phyloP scores from a whole-genome alignment of 225 moss, liverwort and hornwort genomes.

The Pseudisothecium myosuroides region DNA sequence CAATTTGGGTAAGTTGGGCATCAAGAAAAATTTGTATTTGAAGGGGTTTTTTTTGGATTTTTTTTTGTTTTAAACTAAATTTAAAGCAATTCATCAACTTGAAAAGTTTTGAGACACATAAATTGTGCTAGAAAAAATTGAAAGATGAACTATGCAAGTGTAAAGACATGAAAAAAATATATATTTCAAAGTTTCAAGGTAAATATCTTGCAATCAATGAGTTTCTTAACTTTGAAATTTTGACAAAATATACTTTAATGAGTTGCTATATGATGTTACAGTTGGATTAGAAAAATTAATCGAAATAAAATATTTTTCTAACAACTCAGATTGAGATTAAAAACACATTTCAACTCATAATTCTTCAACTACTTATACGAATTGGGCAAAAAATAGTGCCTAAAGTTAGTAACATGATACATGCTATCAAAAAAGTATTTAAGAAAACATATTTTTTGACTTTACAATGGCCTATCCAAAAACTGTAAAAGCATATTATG shows the following conservation, averaged over 20 bases:
- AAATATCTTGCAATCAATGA: not conserved
- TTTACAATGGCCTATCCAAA: no score
- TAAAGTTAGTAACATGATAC: not conserved
- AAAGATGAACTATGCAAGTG: not conserved
- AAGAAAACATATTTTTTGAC: no score
- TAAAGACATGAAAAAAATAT: no score
- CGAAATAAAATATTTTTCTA: not conserved
- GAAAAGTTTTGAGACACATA: not conserved
- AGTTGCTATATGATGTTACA: not conserved
- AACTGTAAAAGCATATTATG: no score
- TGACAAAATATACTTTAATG: not conserved
- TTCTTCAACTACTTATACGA: no score
- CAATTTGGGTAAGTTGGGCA: rapidly evolving
- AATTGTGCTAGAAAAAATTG: not conserved
- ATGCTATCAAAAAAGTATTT: not conserved
- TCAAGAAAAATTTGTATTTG: not conserved
- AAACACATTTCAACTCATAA: no score
- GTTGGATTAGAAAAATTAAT: not conserved
- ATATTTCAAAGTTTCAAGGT: no score
- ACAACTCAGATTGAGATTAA: no score
- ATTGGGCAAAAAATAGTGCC: not conserved
- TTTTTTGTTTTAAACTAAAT: no score
- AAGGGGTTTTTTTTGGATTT: rapidly evolving
- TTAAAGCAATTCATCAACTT: not conserved
- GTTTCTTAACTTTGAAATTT: not conserved